Evolutionary conservation across 441 rosid genomes (phyloP), one percentile per base, ranked within the genome.

Genomic region (Syzygium syzygioides): DNA sequence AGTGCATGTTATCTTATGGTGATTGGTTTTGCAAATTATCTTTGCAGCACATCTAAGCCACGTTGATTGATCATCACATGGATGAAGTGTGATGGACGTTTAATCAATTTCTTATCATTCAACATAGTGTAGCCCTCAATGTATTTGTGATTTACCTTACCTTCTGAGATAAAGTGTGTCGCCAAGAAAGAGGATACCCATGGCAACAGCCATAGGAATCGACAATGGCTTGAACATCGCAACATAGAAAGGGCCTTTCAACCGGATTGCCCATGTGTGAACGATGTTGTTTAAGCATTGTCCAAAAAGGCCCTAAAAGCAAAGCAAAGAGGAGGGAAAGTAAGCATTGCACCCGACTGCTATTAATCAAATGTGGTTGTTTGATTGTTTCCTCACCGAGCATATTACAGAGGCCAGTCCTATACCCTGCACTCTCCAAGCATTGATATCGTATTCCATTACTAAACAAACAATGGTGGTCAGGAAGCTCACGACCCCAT

Each of bases 221-320:
- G 94, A 93, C 88, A 94, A 26, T 13, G 96, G 95, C 87, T 64
- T 90, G 94, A 94, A 94, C 93, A 94, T 91, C 87, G 93, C 86
- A 0, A 93, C 96, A 79, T 79, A 94, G 7, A 93, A 88, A 17
- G 95, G 93, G 23, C 96, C 96, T 64, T 90, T 94, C 88, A 80
- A 87, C 50, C 60, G 89, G 87, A 94, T 41, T 89, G 92, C 91
- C 94, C 95, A 94, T 48, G 94, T 91, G 62, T 89, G 92, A 56
- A 92, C 79, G 14, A 64, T 84, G 54, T 89, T 92, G 15, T 93
- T 90, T 64, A 88, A 90, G 85, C 92, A 25, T 86, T 92, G 91
- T 59, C 92, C 95, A 41, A 94, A 90, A 37, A 92, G 85, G 19
- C 93, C 94, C 96, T 93, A 57, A 55, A 86, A 54, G 19, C 34